A percentile compares a stretch with the other conserved stretches of the same genome.
phyloP scores from a whole-genome alignment of 306 rosid species.

The Alnus rubra region DNA sequence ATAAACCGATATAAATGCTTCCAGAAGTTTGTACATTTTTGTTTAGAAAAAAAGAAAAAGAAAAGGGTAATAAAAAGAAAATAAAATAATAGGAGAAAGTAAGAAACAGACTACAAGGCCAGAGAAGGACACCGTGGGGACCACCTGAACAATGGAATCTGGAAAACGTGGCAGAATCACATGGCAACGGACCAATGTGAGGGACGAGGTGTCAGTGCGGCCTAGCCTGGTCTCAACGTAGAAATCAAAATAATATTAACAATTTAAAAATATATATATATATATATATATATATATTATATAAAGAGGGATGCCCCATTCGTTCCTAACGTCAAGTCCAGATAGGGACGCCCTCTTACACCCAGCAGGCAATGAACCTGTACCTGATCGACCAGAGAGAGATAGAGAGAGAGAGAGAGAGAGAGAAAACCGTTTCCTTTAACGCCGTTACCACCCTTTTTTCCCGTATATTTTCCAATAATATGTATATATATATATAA shows the following conservation, averaged over 20 bases:
- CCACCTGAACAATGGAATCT: slow-evolving; percentile 23
- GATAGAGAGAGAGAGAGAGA: not conserved
- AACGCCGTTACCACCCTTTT: slow-evolving; percentile 24
- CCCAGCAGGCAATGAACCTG: not conserved
- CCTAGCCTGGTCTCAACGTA: slow-evolving; percentile 9
- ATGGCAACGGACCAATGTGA: slow-evolving; percentile 35
- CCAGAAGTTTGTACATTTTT: too few species aligned
- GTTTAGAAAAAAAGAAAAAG: too few species aligned
- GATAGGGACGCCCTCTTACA: slow-evolving; percentile 23
- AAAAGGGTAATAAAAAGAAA: not conserved
- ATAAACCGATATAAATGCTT: too few species aligned
- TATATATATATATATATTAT: too few species aligned
- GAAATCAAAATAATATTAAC: not conserved
- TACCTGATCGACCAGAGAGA: not conserved
- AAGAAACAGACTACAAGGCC: not conserved
- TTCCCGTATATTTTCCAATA: not conserved
- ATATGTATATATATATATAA: not conserved
- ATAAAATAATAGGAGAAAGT: not conserved
- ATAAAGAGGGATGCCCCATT: slow-evolving; percentile 4
- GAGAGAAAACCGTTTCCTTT: slow-evolving; percentile 1
- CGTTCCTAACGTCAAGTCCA: slow-evolving; percentile 37
- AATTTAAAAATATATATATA: not conserved
- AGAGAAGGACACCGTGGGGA: not conserved
- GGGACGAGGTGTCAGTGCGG: slow-evolving; percentile 25
- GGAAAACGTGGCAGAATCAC: slow-evolving; percentile 40